Conservation (phyloP, 2,329 filamentous ascomycete genomes). For the Verticillium klebahnii region DNA sequence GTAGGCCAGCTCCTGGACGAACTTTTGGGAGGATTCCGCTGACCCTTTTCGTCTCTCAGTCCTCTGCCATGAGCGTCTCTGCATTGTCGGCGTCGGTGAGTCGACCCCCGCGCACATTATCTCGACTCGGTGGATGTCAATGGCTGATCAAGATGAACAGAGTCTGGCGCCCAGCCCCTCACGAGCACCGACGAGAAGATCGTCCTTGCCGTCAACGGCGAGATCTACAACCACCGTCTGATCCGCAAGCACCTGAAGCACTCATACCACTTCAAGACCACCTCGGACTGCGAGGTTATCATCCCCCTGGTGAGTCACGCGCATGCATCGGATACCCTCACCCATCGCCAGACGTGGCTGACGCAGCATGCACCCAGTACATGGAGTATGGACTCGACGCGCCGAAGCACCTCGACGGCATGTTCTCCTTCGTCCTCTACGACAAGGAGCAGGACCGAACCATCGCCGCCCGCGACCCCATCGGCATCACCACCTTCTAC, state of each 20-base stretch:
- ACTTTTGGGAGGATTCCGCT: conserved; percentile 11
- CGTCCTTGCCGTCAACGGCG: conserved; percentile 94
- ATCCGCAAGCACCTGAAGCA: conserved; percentile 81
- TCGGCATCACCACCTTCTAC: conserved; percentile 96
- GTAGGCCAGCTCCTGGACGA: conserved; percentile 44
- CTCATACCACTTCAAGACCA: conserved; percentile 95
- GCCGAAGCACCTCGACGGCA: conserved; percentile 91
- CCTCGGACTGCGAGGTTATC: conserved; percentile 98
- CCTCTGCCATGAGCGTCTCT: conserved; percentile 94
- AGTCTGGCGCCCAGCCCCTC: conserved; percentile 92
- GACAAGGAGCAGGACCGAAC: conserved; percentile 92
- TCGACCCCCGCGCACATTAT: conserved; percentile 15
- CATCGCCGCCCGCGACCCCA: conserved; percentile 91
- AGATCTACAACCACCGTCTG: conserved; percentile 99
- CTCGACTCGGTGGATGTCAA: background rate
- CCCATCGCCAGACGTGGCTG: background rate
- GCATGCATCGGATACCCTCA: background rate
- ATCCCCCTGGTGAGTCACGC: conserved; percentile 74
- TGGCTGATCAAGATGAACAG: conserved; percentile 35
- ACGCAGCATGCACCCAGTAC: conserved; percentile 54
- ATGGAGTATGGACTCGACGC: conserved; percentile 88
- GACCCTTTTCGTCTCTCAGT: conserved; percentile 47
- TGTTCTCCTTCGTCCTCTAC: conserved; percentile 99
- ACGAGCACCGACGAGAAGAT: conserved; percentile 87
- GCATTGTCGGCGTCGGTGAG: conserved; percentile 93